phyloP scores from a whole-genome alignment of 2,329 filamentous ascomycete species.

The Bimuria novae-zelandiae region DNA sequence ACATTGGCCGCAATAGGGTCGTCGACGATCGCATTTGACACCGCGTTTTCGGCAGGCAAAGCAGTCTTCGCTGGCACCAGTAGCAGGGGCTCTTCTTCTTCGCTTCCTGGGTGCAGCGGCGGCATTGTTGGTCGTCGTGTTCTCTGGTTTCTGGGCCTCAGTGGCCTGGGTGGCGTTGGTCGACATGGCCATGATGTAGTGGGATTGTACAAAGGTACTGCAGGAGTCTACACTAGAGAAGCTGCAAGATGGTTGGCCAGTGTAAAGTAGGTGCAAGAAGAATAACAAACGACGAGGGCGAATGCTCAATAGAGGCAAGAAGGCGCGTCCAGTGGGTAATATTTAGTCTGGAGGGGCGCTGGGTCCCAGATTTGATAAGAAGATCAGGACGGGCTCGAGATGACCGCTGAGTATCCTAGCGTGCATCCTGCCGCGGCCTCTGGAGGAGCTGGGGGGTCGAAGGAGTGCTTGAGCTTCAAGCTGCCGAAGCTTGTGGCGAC shows the following conservation, averaged over 20 bases:
- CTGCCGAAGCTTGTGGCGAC: conserved; percentile 40
- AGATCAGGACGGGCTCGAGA: conserved; percentile 38
- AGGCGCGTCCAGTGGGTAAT: conserved; percentile 45
- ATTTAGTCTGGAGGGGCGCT: conserved; percentile 42
- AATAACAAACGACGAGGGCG: conserved; percentile 11
- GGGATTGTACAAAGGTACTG: conserved; percentile 26
- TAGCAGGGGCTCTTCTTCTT: conserved; percentile 84
- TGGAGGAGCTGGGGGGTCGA: conserved; percentile 15
- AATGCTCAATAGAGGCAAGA: conserved; percentile 10
- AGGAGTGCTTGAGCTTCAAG: conserved; percentile 13
- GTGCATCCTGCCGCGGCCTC: conserved; percentile 28
- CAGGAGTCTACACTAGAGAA: conserved; percentile 32
- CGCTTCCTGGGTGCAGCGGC: conserved; percentile 61
- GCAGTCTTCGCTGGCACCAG: conserved; percentile 91
- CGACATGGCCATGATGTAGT: conserved; percentile 40
- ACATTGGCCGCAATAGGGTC: conserved; percentile 94
- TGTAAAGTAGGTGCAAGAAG: conserved; percentile 9
- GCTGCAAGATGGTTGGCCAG: conserved; percentile 35
- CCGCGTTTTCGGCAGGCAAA: conserved; percentile 87
- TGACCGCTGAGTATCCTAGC: conserved; percentile 24
- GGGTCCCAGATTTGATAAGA: conserved; percentile 46
- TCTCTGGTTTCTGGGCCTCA: conserved; percentile 41
- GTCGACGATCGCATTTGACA: conserved; percentile 84
- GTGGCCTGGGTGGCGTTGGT: conserved; percentile 37
- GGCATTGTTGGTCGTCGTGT: conserved; percentile 31